Evolutionary conservation across 1,284 basidiomycete species (phyloP).

Genomic region (Inonotus hispidus): DNA sequence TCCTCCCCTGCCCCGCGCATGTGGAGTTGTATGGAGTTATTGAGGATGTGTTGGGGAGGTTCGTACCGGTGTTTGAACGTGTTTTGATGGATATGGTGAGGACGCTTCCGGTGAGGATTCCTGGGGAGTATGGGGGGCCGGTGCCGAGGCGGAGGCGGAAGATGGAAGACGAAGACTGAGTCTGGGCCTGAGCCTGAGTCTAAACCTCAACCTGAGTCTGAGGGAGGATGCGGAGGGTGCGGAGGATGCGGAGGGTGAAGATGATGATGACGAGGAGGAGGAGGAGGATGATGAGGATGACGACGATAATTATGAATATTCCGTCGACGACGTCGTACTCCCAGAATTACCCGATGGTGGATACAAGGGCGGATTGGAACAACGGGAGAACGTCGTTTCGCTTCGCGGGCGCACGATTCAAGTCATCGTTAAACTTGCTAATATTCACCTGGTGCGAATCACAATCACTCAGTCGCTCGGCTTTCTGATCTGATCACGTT

Average conservation of each 20-base stretch:
- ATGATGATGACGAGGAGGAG: slow-evolving; percentile 30
- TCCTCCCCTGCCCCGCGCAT: slow-evolving; percentile 39
- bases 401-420: slow-evolving; percentile 37
- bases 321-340: slow-evolving; percentile 31
- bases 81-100: slow-evolving; percentile 49
- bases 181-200: slow-evolving; percentile 46
- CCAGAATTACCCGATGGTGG: slow-evolving; percentile 40
- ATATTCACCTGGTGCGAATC: slow-evolving; percentile 37
- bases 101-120: slow-evolving; percentile 37
- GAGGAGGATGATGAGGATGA: slow-evolving; percentile 30
- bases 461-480: too few relatives aligned
- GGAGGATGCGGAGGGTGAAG: slow-evolving; percentile 36
- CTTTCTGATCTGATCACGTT: too few relatives aligned
- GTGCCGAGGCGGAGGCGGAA: too few relatives aligned
- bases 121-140: slow-evolving; percentile 32
- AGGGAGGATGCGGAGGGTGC: slow-evolving; percentile 38
- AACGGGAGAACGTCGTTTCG: slow-evolving; percentile 31
- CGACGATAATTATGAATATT: too few relatives aligned
- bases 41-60: slow-evolving; percentile 30
- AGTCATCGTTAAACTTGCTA: slow-evolving; percentile 40
- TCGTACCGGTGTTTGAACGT: slow-evolving; percentile 47
- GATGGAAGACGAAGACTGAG: too few relatives aligned
- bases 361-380: slow-evolving; percentile 38
- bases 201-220: slow-evolving; percentile 36
- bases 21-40: slow-evolving; percentile 8